These are phyloP conservation scores for Fermentozyma sake DNA, from an alignment of 1,139 yeast species.

Conservation along the genomic window DNA sequence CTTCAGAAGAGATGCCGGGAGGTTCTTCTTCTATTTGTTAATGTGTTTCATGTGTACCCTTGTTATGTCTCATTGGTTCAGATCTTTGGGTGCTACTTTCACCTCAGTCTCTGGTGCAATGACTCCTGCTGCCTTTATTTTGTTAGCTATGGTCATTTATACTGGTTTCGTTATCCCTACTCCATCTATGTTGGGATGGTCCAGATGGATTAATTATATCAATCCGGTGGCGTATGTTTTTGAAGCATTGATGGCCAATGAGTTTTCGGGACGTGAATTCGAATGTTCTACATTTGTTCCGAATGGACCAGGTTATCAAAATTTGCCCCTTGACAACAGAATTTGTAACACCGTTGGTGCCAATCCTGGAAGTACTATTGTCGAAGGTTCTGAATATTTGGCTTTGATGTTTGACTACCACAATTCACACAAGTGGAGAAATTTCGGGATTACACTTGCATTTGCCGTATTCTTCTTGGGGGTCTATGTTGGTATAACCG, in stretches of 20 bases:
- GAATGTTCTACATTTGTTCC: constrained; percentile 49
- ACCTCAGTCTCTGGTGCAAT: constrained; percentile 56
- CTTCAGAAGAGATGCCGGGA: constrained; percentile 55
- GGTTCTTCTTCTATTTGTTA: constrained; percentile 53
- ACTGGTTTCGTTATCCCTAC: constrained; percentile 59
- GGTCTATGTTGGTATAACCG: constrained; percentile 52
- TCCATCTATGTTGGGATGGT: constrained; percentile 60
- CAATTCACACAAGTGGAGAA: constrained; percentile 69
- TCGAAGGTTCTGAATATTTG: constrained; percentile 57
- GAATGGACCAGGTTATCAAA: constrained; percentile 37
- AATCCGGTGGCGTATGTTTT: constrained; percentile 56
- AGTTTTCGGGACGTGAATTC: constrained; percentile 35
- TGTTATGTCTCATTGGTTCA: constrained; percentile 55
- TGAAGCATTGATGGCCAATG: constrained; percentile 55
- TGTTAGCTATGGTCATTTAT: constrained; percentile 50
- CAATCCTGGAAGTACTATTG: constrained; percentile 45
- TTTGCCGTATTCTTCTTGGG: constrained; percentile 49
- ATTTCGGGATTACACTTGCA: constrained; percentile 62
- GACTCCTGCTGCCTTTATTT: constrained; percentile 55
- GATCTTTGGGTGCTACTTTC: constrained; percentile 55
- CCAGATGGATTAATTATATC: constrained; percentile 55
- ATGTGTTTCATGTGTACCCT: constrained; percentile 40
- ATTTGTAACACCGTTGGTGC: constrained; percentile 65
- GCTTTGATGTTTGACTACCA: constrained; percentile 40
- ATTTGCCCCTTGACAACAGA: constrained; percentile 27